These are phyloP conservation scores for Pisolithus tinctorius DNA, from an alignment of 768 basidiomycete genomes.

Conservation along the genomic window DNA sequence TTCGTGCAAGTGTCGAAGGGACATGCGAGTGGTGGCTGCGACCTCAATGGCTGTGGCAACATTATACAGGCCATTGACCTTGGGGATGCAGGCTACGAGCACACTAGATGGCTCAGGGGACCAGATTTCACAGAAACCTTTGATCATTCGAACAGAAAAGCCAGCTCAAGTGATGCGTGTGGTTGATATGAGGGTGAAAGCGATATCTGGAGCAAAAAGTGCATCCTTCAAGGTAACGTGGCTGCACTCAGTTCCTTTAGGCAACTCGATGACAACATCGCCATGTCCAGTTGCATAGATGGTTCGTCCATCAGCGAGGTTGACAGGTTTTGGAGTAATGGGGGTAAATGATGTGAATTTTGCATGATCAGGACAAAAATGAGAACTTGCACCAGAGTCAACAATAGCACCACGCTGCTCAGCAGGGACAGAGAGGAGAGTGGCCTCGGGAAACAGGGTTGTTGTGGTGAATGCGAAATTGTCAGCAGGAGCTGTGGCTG, in stretches of 20 bases:
- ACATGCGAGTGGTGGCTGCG: not conserved
- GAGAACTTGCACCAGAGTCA: not conserved
- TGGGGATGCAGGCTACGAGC: not conserved
- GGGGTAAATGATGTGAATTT: not conserved
- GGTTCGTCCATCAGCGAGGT: conserved; percentile 18
- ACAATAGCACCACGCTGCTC: not conserved
- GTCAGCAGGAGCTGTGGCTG: not conserved
- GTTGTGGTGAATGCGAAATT: no score
- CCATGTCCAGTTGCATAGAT: conserved; percentile 28
- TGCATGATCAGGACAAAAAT: not conserved
- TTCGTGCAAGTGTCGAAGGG: not conserved
- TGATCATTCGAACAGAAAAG: not conserved
- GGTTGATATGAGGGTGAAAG: conserved; percentile 2
- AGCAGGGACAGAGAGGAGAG: no score
- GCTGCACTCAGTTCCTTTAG: conserved; percentile 11
- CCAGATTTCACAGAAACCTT: conserved; percentile 1
- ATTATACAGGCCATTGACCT: not conserved
- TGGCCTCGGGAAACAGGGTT: no score
- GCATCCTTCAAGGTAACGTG: not conserved
- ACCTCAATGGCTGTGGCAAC: not conserved
- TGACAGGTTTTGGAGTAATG: not conserved
- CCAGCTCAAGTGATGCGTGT: not conserved
- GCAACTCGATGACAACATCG: conserved; percentile 22
- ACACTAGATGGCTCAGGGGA: not conserved
- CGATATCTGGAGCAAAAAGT: not conserved